phyloP scores from a whole-genome alignment of 768 basidiomycete species.

The Lyophyllum shimeji region DNA sequence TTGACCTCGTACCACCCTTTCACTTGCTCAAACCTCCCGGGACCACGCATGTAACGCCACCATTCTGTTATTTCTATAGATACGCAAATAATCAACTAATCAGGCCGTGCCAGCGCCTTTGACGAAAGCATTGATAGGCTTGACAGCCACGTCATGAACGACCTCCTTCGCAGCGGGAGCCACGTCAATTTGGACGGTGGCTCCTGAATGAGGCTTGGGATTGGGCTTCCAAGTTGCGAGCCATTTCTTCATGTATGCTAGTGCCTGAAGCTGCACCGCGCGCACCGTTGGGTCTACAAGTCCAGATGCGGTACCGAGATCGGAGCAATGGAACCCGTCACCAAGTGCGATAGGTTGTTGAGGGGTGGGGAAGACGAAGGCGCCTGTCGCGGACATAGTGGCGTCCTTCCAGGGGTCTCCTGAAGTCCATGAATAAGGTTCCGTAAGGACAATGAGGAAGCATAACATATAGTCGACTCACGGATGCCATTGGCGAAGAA shows the following conservation, averaged over 20 bases:
- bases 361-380: slow-evolving; percentile 44
- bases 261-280: slow-evolving; percentile 51
- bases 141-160: slow-evolving; percentile 7
- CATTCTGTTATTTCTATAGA: too few relatives aligned
- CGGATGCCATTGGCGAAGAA: slow-evolving; percentile 73
- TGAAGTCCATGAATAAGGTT: slow-evolving; percentile 19
- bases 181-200: not conserved
- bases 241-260: slow-evolving; percentile 58
- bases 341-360: slow-evolving; percentile 56
- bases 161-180: not conserved
- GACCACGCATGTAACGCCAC: too few relatives aligned
- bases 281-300: slow-evolving; percentile 48
- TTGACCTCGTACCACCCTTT: too few relatives aligned
- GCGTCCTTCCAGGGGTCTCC: slow-evolving; percentile 78
- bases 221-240: slow-evolving; percentile 42
- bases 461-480: slow-evolving; percentile 32
- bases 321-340: slow-evolving; percentile 71
- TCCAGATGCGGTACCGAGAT: slow-evolving; percentile 43
- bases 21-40: too few relatives aligned
- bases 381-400: slow-evolving; percentile 60
- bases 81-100: not conserved
- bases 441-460: not conserved
- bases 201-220: slow-evolving; percentile 3
- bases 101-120: slow-evolving; percentile 26
- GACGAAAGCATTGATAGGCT: slow-evolving; percentile 37